Evolutionary conservation across 148 eudicot species (phyloP).

Genomic region (Chenopodium album): DNA sequence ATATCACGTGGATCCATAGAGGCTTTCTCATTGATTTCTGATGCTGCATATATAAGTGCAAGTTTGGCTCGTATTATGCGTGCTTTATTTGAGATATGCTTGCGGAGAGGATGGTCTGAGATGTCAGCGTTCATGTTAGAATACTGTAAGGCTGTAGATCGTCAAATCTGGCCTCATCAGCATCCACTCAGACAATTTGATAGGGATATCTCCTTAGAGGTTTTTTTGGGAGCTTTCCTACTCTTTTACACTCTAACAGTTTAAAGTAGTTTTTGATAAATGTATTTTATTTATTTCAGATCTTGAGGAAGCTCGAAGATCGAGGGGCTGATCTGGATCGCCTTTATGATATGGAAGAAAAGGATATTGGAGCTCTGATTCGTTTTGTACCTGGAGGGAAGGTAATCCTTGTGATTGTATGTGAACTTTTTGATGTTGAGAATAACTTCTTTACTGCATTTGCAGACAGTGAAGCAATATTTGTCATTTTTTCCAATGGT

Average conservation of each 20-base stretch:
- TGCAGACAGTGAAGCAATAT: conserved; percentile 84
- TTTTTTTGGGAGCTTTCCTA: conserved; percentile 28
- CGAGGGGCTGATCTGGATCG: conserved; percentile 84
- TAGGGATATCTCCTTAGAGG: conserved; percentile 83
- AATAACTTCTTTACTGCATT: conserved; percentile 25
- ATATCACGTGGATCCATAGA: conserved; percentile 91
- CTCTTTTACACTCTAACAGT: not conserved
- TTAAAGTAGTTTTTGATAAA: not conserved
- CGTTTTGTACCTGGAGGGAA: conserved; percentile 94
- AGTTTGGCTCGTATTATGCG: conserved; percentile 98
- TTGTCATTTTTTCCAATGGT: conserved; percentile 75
- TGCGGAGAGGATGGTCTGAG: conserved; percentile 99
- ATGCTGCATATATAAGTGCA: conserved; percentile 97
- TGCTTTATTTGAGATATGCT: conserved; percentile 94
- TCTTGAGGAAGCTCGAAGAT: conserved; percentile 94
- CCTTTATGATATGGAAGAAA: conserved; percentile 90
- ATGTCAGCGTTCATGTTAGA: conserved; percentile 90
- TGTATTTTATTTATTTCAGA: conserved; percentile 42
- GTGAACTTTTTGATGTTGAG: not conserved
- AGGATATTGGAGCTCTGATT: conserved; percentile 88
- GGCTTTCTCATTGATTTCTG: conserved; percentile 87
- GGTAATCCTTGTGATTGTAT: conserved; percentile 37
- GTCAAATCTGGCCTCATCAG: conserved; percentile 97
- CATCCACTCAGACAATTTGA: conserved; percentile 96
- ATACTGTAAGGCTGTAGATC: conserved; percentile 98